Evolutionary conservation across 805 yeast genomes (phyloP), one percentile per base, ranked within the genome.

Genomic region (Brettanomyces bruxellensis): DNA sequence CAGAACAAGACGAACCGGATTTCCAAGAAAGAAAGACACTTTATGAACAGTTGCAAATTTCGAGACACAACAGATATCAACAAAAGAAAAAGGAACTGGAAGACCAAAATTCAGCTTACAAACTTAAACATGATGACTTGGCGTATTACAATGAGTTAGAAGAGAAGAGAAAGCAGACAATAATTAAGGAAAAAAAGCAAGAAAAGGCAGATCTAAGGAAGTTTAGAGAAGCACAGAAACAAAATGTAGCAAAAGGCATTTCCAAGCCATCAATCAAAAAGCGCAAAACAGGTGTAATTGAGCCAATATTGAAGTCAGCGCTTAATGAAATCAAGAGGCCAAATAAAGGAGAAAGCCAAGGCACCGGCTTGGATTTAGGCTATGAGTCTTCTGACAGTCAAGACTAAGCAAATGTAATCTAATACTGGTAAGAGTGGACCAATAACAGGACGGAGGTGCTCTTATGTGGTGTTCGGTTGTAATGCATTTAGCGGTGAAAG

Each of bases 51-150:
- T 52, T 72, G 25, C 58, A 61, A 34, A 73, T 68, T 41, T 62
- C 67, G 44, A 60, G 67, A 57, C 66, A 46, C 18, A 50, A 51
- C 37, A 53, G 44, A 32, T 61, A 60, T 44, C 46, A 56, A 38
- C 64, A 61, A 39, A 50, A 51, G 25, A 58, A 54, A 40, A 52
- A 68, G 63, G 62, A 50, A 50, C 53, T 50, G 62, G 70, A 55
- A 59, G 64, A 48, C 41, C 62, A 51, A 59, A 71, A 72, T 50
- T 69, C 76, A 0, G 59, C 71, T 0, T 70, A 69, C 48, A 71
- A 70, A 47, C 55, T 72, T 43, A 66, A 66, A 47, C 65, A 60
- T 32, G 58, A 61, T 30, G 68, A 73, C 4, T 55, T 68, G 25
- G 51, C 55, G 18, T 72, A 62, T 46, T 73, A 70, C 46, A 59